Evolutionary conservation across 805 yeast genomes (phyloP), one percentile per base, ranked within the genome.

Genomic region (Zygosaccharomyces bailii): DNA sequence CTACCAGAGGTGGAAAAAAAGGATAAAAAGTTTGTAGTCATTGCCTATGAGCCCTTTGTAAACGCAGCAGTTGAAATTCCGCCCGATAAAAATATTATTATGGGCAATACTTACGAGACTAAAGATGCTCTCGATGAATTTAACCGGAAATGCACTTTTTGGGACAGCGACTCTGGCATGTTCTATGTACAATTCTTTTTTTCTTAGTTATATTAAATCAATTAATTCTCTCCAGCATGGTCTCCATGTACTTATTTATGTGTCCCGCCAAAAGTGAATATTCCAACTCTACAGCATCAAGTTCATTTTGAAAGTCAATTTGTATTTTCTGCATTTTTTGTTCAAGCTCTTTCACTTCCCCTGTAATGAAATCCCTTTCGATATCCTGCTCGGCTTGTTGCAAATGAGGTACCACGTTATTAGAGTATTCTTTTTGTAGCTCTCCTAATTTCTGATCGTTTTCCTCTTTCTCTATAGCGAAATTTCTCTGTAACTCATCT

Each of bases 1-100:
- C 80, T 82, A 42, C 61, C 68, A 5, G 66, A 71, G 4, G 78
- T 75, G 55, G 78, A 78, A 41, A 68, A 74, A 24, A 69, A 72
- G 1, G 67, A 70, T 40, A 65, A 69, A 31, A 67, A 70, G 64
- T 90, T 82, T 60, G 55, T 93, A 51, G 80, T 90, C 8, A 66
- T 90, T 0, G 81, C 89, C n/a, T 93, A 84, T 2, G 96, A 88
- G 60, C 97, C 97, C 1, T 93, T 87, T 62, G 91, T 88, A 49
- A 87, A 82, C 46, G 71, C 88, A 7, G 85, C 84, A 1, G 69
- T 91, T 45, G 82, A 86, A 46, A 71, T 93, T 9, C 95, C 95
- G 1, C 71, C 79, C 11, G 49, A 54, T 29, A 69, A 59, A 16
- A 78, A 79, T 18, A 69, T 80, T 10, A 27, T 46, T 16, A 79